Base-by-base conservation (phyloP, 2,329 filamentous ascomycete genomes). In the Colletotrichum scovillei region DNA sequence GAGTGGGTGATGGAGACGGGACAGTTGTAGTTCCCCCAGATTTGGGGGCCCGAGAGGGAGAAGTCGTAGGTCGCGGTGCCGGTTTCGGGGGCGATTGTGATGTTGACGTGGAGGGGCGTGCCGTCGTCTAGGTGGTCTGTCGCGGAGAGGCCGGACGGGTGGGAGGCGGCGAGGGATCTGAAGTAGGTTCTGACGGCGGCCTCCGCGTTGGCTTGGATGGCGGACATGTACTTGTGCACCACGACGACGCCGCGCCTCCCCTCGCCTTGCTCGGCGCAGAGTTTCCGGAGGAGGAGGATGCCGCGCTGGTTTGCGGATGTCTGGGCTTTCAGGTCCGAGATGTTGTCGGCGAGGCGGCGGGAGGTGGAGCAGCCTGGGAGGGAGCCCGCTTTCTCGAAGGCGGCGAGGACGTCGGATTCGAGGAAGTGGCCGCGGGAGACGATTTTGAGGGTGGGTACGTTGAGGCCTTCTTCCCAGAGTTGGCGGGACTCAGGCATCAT, bases 391-490 rank as follows among this genome's bases (percentile, higher is more conserved):
- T 78, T 76, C 46, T 80, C 75, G 7, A 83, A 79, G 1, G 81
- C 77, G 16, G 78, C 78, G 16, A 76, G 74, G 2, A 83, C 76
- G 0, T 81, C 78, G 6, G 79, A 76, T 52, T 84, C 82, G 24
- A 81, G 78, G 63, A 85, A 84, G 11, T 80, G 70, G 28, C 82
- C 81, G 16, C 78, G 77, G 9, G 79, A 83, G 46, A 84, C 81
- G 7, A 84, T 79, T 69, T 82, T 83, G 77, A 83, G 80, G 0
- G 81, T 78, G 6, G 80, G 80, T 38, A 86, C 82, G 12, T 79
- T 81, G 42, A 83, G 80, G 5, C 85, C 85, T 67, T 87, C 85
- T 72, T 87, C 82, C 82, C 83, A 86, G 4, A 86, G 76, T 73
- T 82, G 79, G 11, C 77, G 83, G 8, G 80, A 82, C 46, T 84